phyloP scores from a whole-genome alignment of 345 rosid species.

The Nasturtium officinale region DNA sequence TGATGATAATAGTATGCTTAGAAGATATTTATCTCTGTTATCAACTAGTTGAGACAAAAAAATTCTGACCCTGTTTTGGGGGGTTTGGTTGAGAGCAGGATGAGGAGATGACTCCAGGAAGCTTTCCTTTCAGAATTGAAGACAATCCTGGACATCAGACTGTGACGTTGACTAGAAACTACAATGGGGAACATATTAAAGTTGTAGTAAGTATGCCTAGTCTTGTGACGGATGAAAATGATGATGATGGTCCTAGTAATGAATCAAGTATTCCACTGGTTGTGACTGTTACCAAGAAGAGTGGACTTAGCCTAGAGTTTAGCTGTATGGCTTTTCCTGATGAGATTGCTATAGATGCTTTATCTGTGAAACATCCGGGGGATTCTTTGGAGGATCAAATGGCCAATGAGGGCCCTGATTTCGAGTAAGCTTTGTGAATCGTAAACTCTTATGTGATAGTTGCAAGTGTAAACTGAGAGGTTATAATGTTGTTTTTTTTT shows the following conservation, averaged over 20 bases:
- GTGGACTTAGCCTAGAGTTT: slow-evolving; percentile 65
- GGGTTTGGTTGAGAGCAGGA: slow-evolving; percentile 44
- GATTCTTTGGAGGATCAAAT: slow-evolving; percentile 52
- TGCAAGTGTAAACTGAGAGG: not conserved
- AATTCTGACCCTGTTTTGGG: too few relatives aligned
- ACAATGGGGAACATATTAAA: slow-evolving; percentile 62
- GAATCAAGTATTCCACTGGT: slow-evolving; percentile 65
- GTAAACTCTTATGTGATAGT: not conserved
- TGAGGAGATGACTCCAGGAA: slow-evolving; percentile 55
- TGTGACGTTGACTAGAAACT: slow-evolving; percentile 64
- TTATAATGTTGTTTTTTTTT: slow-evolving; percentile 19
- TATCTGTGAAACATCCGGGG: slow-evolving; percentile 55
- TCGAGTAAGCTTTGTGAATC: slow-evolving; percentile 58
- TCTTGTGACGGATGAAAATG: slow-evolving; percentile 47
- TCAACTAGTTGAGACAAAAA: not conserved
- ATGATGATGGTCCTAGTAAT: slow-evolving; percentile 43
- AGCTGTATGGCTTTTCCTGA: slow-evolving; percentile 67
- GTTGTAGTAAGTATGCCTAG: slow-evolving; percentile 86
- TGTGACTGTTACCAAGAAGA: slow-evolving; percentile 64
- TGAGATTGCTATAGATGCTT: slow-evolving; percentile 63
- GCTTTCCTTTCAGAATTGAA: slow-evolving; percentile 75
- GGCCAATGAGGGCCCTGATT: slow-evolving; percentile 86
- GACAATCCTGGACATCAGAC: slow-evolving; percentile 70
- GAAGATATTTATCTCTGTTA: not conserved
- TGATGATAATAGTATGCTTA: not conserved